These are phyloP conservation scores for Kluyveromyces wickerhamii DNA, from an alignment of 805 yeast genomes.

Conservation along the genomic window DNA sequence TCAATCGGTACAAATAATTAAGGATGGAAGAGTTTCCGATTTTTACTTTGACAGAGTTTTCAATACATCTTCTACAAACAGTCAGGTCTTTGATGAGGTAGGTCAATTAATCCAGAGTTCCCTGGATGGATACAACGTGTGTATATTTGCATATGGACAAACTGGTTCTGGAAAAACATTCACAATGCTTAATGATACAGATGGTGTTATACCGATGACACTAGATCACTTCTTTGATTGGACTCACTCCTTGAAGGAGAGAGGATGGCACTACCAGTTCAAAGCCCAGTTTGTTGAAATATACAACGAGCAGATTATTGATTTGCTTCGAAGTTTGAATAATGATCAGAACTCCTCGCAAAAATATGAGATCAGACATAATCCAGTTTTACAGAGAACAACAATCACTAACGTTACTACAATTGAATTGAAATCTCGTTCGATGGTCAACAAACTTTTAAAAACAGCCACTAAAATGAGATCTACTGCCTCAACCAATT, in stretches of 20 bases:
- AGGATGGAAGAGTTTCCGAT: constrained; percentile 12
- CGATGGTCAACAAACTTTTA: constrained; percentile 44
- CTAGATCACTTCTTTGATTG: constrained; percentile 60
- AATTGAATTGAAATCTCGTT: constrained; percentile 37
- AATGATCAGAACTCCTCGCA: constrained; percentile 5
- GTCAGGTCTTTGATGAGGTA: constrained; percentile 70
- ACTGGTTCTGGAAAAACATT: constrained; percentile 93
- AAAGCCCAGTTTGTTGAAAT: constrained; percentile 80
- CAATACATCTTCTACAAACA: constrained; percentile 43
- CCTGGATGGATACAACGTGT: constrained; percentile 82
- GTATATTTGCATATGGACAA: constrained; percentile 95
- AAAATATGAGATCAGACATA: constrained; percentile 63
- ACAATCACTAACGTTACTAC: constrained; percentile 51
- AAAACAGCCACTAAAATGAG: constrained; percentile 51
- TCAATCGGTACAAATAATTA: constrained; percentile 17
- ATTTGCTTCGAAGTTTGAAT: constrained; percentile 40
- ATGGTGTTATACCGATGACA: constrained; percentile 80
- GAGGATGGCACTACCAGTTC: constrained; percentile 57
- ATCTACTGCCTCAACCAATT: constrained; percentile 71
- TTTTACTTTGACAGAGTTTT: constrained; percentile 81
- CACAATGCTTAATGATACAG: constrained; percentile 67
- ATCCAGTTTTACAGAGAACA: constrained; percentile 45
- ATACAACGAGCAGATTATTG: constrained; percentile 75
- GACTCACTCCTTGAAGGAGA: constrained; percentile 37
- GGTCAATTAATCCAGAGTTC: constrained; percentile 81